Evolutionary conservation across 2,329 filamentous ascomycete species (phyloP), one percentile per base, ranked within the genome.

Genomic region (Cladophialophora psammophila): DNA sequence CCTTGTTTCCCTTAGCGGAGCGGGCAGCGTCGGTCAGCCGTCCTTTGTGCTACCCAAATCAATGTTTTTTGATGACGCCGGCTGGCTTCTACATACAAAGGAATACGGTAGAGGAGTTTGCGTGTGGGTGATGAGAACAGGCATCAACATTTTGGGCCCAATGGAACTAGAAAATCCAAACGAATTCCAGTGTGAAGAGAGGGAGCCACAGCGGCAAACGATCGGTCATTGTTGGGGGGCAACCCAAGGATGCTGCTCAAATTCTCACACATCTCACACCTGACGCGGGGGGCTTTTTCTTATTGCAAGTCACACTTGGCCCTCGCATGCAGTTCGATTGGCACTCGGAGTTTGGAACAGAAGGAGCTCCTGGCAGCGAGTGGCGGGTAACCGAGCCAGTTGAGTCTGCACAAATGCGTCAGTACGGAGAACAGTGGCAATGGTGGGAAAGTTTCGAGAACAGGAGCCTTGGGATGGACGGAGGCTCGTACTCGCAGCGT

Each of bases 161-260:
- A 20, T 26, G 48, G 42, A 52, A 35, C 48, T 53, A 34, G 34
- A 9, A 18, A 20, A 13, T 40, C 12, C n/a, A 12, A 10, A 53
- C 8, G 45, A 18, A 12, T 53, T 61, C 9, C 26, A 10, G 31
- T 52, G 42, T 59, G 40, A 36, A 53, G 52, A 10, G 36, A 34
- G n/a, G n/a, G 52, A 55, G 45, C 59, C 59, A 35, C 45, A 12
- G 59, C 59, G 59, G 59, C 59, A 61, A 60, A 60, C 26, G 38
- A 50, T 60, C 40, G 26, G 42, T 50, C 57, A 12, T 20, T 42
- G 32, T 20, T 32, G 48, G 15, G 55, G 57, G 15, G 48, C 9
- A 60, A 60, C 13, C 42, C 31, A 26, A 9, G 53, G 26, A 48
- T 52, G 31, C 32, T 38, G 15, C 20, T 59, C 40, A 45, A 18